Evolutionary conservation across 257 asterid species (phyloP).

Genomic region (Scutellaria minor): DNA sequence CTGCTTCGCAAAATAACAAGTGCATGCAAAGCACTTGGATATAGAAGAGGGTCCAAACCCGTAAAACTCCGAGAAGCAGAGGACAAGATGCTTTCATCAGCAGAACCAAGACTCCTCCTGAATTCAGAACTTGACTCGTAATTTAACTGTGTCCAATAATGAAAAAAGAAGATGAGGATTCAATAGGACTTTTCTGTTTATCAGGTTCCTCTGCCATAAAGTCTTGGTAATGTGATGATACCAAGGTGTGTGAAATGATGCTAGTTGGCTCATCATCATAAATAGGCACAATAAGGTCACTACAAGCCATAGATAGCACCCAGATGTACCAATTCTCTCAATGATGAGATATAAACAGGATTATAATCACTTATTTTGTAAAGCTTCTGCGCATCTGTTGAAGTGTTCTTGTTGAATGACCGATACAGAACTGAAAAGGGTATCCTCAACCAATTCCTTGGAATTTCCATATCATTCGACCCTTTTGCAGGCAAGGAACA

Average conservation of each 20-base stretch:
- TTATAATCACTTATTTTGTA: slow-evolving; percentile 48
- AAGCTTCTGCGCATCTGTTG: slow-evolving; percentile 46
- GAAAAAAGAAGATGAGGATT: slow-evolving; percentile 54
- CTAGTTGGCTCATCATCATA: slow-evolving; percentile 88
- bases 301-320: slow-evolving; percentile 59
- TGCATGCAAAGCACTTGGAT: slow-evolving; percentile 57
- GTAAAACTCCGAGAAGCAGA: slow-evolving; percentile 53
- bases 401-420: slow-evolving; percentile 46
- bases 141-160: slow-evolving; percentile 50
- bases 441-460: slow-evolving; percentile 52
- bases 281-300: slow-evolving; percentile 61
- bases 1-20: slow-evolving; percentile 74
- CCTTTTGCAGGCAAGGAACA: slow-evolving; percentile 42
- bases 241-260: slow-evolving; percentile 62
- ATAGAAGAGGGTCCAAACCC: slow-evolving; percentile 52
- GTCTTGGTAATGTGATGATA: slow-evolving; percentile 55
- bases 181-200: slow-evolving; percentile 48
- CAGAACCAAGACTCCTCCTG: slow-evolving; percentile 43
- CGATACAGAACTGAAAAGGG: slow-evolving; percentile 49
- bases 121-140: slow-evolving; percentile 51
- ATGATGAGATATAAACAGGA: slow-evolving; percentile 63
- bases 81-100: slow-evolving; percentile 49
- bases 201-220: slow-evolving; percentile 55
- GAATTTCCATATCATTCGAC: slow-evolving; percentile 47
- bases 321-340: slow-evolving; percentile 55